These are phyloP conservation scores for Chloranthus sessilifolius DNA, from an alignment of 164 flowering plant species.

Conservation along the genomic window DNA sequence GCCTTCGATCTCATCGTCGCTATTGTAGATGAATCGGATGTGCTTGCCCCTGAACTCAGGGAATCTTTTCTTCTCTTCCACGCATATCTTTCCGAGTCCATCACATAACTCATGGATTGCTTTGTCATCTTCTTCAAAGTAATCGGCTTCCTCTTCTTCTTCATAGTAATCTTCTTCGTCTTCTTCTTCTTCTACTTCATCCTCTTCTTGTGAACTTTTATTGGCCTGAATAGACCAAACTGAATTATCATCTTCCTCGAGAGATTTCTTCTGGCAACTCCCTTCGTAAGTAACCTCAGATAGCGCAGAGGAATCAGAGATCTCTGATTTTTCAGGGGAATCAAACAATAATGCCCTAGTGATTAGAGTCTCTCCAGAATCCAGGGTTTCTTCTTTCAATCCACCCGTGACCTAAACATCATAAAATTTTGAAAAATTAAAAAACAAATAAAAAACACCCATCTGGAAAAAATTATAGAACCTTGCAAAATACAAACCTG, in stretches of 20 bases:
- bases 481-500: conserved; percentile 27
- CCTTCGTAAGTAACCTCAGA: conserved; percentile 34
- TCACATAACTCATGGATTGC: conserved; percentile 10
- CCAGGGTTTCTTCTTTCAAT: conserved; percentile 20
- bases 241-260: conserved; percentile 53
- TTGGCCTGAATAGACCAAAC: conserved; percentile 77
- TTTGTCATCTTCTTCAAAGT: conserved; percentile 12
- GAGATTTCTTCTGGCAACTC: conserved; percentile 8
- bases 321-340: conserved; percentile 66
- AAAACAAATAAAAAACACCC: conserved; percentile 2
- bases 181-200: conserved; percentile 28
- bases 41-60: conserved; percentile 10
- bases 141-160: conserved; percentile 14
- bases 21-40: conserved; percentile 20
- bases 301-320: conserved; percentile 35
- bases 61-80: conserved; percentile 8
- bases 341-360: conserved; percentile 56
- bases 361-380: conserved; percentile 29
- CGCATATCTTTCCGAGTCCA: conserved; percentile 9
- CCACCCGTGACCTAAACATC: conserved; percentile 16
- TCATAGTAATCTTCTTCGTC: conserved; percentile 25
- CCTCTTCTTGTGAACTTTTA: conserved; percentile 47
- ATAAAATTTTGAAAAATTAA: background rate
- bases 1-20: conserved; percentile 17
- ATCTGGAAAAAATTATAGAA: no score